Evolutionary conservation across 345 rosid genomes (phyloP).

Genomic region (Mercurialis annua): DNA sequence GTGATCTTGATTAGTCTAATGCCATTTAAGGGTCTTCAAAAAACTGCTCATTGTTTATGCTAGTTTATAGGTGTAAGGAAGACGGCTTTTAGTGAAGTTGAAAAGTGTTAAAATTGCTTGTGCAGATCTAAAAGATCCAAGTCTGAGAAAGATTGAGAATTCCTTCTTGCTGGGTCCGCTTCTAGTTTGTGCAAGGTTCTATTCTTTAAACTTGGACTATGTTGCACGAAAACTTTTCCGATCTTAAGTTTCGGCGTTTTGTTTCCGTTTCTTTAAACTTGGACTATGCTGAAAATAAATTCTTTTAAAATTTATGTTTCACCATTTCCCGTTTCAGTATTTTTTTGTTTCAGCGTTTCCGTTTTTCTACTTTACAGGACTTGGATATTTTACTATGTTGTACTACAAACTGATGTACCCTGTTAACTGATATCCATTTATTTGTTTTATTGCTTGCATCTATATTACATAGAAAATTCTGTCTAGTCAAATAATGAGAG

Average conservation of each 20-base stretch:
- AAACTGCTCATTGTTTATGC: too few species aligned
- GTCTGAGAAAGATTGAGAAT: slow-evolving; percentile 62
- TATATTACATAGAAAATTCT: not conserved
- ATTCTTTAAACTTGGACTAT: slow-evolving; percentile 20
- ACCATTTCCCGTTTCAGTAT: too few species aligned
- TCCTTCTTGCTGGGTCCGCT: slow-evolving; percentile 84
- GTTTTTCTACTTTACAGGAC: too few species aligned
- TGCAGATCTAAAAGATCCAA: slow-evolving; percentile 75
- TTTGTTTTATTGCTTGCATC: not conserved
- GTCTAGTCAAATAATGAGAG: not conserved
- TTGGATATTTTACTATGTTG: slow-evolving; percentile 2
- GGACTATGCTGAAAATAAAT: too few species aligned
- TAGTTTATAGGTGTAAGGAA: slow-evolving; percentile 9
- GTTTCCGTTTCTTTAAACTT: too few species aligned
- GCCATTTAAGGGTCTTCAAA: too few species aligned
- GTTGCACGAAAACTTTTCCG: too few species aligned
- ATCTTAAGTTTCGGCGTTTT: too few species aligned
- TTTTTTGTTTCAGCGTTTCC: too few species aligned
- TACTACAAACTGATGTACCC: slow-evolving; percentile 1
- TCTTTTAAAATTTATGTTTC: too few species aligned
- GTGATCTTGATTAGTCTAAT: slow-evolving; percentile 10
- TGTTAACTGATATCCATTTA: not conserved
- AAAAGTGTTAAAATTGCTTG: slow-evolving; percentile 8
- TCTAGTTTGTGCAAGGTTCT: slow-evolving; percentile 67
- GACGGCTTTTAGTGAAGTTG: not conserved